A percentile compares a stretch with the other conserved stretches of the same genome.
phyloP scores from a whole-genome alignment of 2,329 filamentous ascomycete species.

The Talaromyces marneffei region DNA sequence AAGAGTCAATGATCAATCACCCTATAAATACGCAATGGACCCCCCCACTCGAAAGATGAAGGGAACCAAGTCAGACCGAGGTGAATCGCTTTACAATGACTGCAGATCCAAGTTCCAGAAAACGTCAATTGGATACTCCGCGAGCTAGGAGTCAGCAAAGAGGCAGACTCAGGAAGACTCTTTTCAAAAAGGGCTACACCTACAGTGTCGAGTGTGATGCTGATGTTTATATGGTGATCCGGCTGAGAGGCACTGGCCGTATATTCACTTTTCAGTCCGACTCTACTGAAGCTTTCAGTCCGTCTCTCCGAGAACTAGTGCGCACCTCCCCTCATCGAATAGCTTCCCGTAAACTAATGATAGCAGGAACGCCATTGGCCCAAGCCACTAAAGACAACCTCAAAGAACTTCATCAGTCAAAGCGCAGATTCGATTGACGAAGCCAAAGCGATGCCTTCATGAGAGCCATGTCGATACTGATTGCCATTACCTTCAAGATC shows the following conservation, averaged over 20 bases:
- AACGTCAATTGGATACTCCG: neutral
- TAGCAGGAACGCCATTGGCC: neutral
- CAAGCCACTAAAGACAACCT: neutral
- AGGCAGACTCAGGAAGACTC: neutral
- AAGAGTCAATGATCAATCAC: neutral
- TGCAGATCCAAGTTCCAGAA: neutral
- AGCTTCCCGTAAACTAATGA: neutral
- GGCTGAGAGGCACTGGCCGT: neutral
- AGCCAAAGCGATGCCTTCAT: neutral
- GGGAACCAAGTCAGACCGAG: neutral
- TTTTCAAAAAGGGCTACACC: neutral
- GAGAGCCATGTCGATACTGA: too few relatives aligned
- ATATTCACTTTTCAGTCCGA: neutral
- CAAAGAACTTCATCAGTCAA: neutral
- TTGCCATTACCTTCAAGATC: neutral
- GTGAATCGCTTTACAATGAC: neutral
- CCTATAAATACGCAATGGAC: neutral
- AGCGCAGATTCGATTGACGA: neutral
- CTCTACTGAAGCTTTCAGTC: neutral
- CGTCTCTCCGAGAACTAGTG: neutral
- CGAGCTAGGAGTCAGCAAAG: neutral
- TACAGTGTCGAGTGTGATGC: neutral
- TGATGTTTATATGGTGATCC: neutral
- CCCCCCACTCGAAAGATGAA: neutral
- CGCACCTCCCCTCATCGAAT: neutral